Base-by-base conservation (phyloP, 2,329 filamentous ascomycete species). In the Pyricularia pennisetigena region DNA sequence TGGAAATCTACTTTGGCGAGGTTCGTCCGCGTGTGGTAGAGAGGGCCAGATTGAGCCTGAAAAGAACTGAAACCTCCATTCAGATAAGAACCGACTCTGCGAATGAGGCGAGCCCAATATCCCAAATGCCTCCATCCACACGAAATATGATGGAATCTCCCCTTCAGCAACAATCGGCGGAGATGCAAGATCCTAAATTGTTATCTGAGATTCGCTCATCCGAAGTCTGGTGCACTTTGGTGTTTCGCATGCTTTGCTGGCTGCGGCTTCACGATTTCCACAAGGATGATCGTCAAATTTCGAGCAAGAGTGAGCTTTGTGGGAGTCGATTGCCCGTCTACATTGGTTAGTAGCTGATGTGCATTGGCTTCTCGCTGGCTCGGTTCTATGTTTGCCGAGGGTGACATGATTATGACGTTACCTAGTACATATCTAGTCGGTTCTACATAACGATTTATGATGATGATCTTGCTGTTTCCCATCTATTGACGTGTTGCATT, bases 161-260 rank as follows among this genome's bases (percentile, higher is more conserved):
- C 1, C n/a, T 29, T 20, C 30, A 32, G n/a, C 49, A n/a, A 9
- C 2, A 62, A n/a, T 12, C 65, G 28, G 20, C 16, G 10, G 65
- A 62, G 6, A 49, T 5, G 4, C 28, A 10, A 23, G 54, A 14
- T 67, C 24, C 26, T 23, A 26, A 10, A 20, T 29, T 20, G 10
- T 57, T 67, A 71, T 26, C 74, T 74, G 0, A 73, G 24, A 26
- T 29, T 28, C 24, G 23, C 26, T 62, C 23, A 16, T 62, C 73
- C n/a, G 78, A 80, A 8, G 80, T 85, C n/a, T 86, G 84, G 84
- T 83, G 82, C 71, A 82, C 81, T 8, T 75, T 87, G 23, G 78
- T 86, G 4, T 84, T 86, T 70, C 76, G 84, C 29, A 87, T 86
- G 85, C 77, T 86, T 28, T 86, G 84, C 73, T 86, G 84, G 85